Percentiles rank a stretch among this genome's conserved stretches.
Evolutionary conservation across 2,329 filamentous ascomycete genomes (phyloP).

Genomic region (Scolecobasidium constrictum): DNA sequence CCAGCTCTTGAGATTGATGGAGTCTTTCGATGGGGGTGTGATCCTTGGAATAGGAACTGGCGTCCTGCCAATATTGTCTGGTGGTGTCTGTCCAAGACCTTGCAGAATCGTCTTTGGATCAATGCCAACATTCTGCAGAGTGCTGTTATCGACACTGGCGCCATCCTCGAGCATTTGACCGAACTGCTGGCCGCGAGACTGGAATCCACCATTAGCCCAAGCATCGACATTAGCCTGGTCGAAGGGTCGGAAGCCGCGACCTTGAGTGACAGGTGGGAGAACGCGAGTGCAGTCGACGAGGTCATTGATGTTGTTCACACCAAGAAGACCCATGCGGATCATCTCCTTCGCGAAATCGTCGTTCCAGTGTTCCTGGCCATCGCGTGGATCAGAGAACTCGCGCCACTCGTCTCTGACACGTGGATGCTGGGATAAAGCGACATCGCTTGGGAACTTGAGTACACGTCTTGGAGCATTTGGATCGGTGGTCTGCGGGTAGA

Average conservation of each 20-base stretch:
- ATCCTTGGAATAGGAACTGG: no score
- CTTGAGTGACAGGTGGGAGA: constrained; percentile 10
- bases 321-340: constrained; percentile 15
- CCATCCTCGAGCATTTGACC: constrained; percentile 2
- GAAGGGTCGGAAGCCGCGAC: constrained; percentile 3
- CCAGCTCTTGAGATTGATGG: no score
- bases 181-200: background rate
- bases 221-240: constrained; percentile 5
- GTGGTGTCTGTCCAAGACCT: background rate
- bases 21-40: no score
- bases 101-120: constrained; percentile 1
- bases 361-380: constrained; percentile 10
- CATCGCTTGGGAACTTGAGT: constrained; percentile 25
- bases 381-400: constrained; percentile 9
- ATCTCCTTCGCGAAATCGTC: constrained; percentile 17
- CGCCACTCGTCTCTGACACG: constrained; percentile 21
- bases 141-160: background rate
- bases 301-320: constrained; percentile 18
- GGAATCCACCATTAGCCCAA: constrained; percentile 9
- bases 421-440: constrained; percentile 23
- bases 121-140: constrained; percentile 1
- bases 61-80: background rate
- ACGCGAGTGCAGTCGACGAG: constrained; percentile 16
- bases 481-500: constrained; percentile 23
- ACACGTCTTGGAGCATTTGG: constrained; percentile 19